phyloP scores from a whole-genome alignment of 768 basidiomycete species.

The Saitozyma podzolica region DNA sequence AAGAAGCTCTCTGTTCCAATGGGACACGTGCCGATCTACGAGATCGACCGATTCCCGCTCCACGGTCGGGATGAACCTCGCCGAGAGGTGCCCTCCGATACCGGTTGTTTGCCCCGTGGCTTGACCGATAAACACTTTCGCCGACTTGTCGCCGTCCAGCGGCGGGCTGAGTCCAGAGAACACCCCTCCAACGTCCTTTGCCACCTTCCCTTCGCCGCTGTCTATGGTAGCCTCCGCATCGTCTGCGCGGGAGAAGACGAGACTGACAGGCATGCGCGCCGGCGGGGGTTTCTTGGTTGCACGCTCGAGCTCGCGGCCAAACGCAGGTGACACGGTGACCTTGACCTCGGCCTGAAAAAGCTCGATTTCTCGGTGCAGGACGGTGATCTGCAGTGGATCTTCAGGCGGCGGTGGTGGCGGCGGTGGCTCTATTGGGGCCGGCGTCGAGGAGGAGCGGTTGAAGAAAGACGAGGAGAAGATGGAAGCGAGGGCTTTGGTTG shows the following conservation, averaged over 20 bases:
- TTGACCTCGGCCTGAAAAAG: constrained; percentile 52
- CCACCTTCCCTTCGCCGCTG: constrained; percentile 67
- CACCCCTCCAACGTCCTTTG: constrained; percentile 70
- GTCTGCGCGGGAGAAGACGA: constrained; percentile 66
- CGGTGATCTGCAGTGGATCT: constrained; percentile 46
- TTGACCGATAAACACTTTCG: constrained; percentile 88
- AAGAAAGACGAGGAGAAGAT: constrained; percentile 48
- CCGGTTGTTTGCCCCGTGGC: constrained; percentile 92
- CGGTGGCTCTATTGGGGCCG: constrained; percentile 27
- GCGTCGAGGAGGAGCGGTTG: constrained; percentile 21
- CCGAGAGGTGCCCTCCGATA: constrained; percentile 66
- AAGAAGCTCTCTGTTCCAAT: constrained; percentile 78
- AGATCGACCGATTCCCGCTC: constrained; percentile 91
- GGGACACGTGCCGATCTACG: constrained; percentile 71
- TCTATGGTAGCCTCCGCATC: constrained; percentile 22
- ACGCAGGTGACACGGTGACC: constrained; percentile 48
- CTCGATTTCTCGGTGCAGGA: constrained; percentile 34
- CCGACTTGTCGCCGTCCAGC: constrained; percentile 64
- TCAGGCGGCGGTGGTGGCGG: constrained; percentile 43
- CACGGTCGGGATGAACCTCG: constrained; percentile 91
- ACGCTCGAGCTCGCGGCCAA: constrained; percentile 67
- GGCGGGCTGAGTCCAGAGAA: constrained; percentile 86
- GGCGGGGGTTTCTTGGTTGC: constrained; percentile 96
- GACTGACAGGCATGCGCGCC: constrained; percentile 66
- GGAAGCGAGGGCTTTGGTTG: constrained; percentile 37